A percentile compares a stretch with the other conserved stretches of the same genome.
Conservation (phyloP, 2,329 filamentous ascomycete species). For the Xylaria polymorpha region DNA sequence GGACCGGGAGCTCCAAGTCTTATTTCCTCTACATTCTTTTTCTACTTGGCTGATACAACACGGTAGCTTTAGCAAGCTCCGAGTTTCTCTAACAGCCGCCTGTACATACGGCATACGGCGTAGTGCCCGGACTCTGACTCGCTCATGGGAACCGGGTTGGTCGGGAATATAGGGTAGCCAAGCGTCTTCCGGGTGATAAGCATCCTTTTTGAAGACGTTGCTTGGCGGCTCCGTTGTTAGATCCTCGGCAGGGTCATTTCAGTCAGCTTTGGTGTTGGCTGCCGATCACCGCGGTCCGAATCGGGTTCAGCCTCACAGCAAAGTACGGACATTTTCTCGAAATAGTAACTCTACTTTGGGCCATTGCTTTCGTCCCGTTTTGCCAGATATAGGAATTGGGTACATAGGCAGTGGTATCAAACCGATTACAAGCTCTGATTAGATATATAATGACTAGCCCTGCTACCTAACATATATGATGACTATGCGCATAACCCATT, state of each 20-base stretch:
- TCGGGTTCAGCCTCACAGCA: conserved; percentile 16
- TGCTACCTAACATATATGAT: not conserved
- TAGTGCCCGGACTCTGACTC: not conserved
- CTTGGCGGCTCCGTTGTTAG: conserved; percentile 13
- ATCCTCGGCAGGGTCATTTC: conserved; percentile 9
- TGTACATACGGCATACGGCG: not conserved
- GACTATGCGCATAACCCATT: no score
- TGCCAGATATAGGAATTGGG: not conserved
- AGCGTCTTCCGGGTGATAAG: not conserved
- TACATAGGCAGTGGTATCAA: not conserved
- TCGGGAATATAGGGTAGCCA: not conserved
- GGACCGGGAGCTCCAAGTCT: not conserved
- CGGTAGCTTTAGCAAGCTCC: not conserved
- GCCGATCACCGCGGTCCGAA: conserved; percentile 5
- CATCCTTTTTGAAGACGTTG: not conserved
- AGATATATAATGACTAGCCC: not conserved
- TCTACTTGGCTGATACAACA: not conserved
- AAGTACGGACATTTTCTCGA: not conserved
- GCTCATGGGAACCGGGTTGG: not conserved
- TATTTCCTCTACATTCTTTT: not conserved
- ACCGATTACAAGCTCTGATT: not conserved
- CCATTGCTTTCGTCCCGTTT: not conserved
- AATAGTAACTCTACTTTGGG: not conserved
- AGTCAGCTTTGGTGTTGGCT: not conserved
- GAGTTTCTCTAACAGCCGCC: not conserved